Conservation (phyloP, 176 grass and related monocot species). For the Saccharum spontaneum region DNA sequence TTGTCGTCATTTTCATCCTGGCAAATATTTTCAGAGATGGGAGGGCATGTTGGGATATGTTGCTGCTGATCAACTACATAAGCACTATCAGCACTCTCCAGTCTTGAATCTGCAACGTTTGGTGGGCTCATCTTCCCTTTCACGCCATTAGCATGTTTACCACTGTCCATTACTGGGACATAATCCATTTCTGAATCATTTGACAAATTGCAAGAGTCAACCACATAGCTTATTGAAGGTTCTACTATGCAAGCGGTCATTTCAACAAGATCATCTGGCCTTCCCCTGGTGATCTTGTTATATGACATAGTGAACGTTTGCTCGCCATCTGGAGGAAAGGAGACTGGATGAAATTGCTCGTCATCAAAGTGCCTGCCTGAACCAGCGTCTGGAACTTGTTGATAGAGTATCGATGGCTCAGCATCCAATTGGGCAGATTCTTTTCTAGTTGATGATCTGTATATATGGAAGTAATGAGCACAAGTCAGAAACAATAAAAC, state of each 20-base stretch:
- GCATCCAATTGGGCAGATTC: constrained; percentile 37
- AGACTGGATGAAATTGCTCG: constrained; percentile 51
- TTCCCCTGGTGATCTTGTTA: constrained; percentile 51
- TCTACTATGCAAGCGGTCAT: constrained; percentile 49
- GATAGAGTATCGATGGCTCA: constrained; percentile 47
- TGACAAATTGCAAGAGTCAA: constrained; percentile 47
- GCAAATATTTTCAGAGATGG: constrained; percentile 38
- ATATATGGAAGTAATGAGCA: constrained; percentile 20
- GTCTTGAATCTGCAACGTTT: constrained; percentile 18
- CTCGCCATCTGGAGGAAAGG: constrained; percentile 46
- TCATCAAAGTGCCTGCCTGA: constrained; percentile 45
- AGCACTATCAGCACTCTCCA: constrained; percentile 29
- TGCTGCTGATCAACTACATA: constrained; percentile 28
- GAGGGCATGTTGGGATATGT: constrained; percentile 18
- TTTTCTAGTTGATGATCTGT: constrained; percentile 57
- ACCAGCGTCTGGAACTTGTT: constrained; percentile 45
- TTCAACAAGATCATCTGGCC: constrained; percentile 50
- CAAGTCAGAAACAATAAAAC: constrained; percentile 16
- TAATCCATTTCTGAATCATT: constrained; percentile 38
- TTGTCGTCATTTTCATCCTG: constrained; percentile 39
- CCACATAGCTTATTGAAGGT: constrained; percentile 55
- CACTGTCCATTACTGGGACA: constrained; percentile 27
- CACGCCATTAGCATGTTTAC: constrained; percentile 29
- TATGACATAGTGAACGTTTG: constrained; percentile 67
- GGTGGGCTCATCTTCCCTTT: constrained; percentile 29